Percentiles rank a stretch among this genome's conserved stretches.
Evolutionary conservation across 768 basidiomycete species (phyloP).

Genomic region (Mycena pura): DNA sequence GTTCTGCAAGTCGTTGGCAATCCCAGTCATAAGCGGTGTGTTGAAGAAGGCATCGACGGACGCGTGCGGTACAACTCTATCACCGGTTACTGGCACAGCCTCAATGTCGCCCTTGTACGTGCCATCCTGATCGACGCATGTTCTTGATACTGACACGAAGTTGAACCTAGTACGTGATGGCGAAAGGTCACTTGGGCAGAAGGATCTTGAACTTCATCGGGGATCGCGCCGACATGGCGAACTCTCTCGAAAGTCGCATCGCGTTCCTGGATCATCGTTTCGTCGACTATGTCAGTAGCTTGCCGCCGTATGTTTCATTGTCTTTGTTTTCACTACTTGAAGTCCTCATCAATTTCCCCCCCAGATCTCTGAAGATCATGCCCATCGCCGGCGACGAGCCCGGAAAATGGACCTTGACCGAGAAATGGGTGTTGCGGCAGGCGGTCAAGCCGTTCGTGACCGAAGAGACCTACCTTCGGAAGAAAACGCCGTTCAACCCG

Average conservation of each 20-base stretch:
- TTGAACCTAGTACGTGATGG: constrained; percentile 4
- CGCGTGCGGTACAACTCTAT: constrained; percentile 1
- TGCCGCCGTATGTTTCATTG: constrained; percentile 11
- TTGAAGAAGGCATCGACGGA: constrained; percentile 3
- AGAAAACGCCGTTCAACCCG: constrained; percentile 15
- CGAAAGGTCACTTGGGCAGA: constrained; percentile 10
- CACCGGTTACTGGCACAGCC: constrained; percentile 3
- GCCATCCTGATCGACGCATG: background rate
- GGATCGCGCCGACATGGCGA: no score
- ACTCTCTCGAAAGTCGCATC: constrained; percentile 14
- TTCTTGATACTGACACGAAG: background rate
- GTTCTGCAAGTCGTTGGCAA: background rate
- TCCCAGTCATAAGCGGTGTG: background rate
- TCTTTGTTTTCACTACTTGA: background rate
- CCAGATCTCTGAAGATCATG: background rate
- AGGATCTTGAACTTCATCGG: constrained; percentile 14
- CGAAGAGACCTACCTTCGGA: constrained; percentile 17
- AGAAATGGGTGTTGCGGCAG: constrained; percentile 24
- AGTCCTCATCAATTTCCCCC: background rate
- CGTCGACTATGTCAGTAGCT: constrained; percentile 13
- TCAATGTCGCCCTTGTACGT: constrained; percentile 1
- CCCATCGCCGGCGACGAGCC: background rate
- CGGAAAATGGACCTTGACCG: constrained; percentile 7
- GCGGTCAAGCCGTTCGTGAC: constrained; percentile 23
- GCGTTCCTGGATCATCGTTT: constrained; percentile 15